phyloP scores from a whole-genome alignment of 176 grass and related monocot genomes.

The Chrysopogon serrulatus region DNA sequence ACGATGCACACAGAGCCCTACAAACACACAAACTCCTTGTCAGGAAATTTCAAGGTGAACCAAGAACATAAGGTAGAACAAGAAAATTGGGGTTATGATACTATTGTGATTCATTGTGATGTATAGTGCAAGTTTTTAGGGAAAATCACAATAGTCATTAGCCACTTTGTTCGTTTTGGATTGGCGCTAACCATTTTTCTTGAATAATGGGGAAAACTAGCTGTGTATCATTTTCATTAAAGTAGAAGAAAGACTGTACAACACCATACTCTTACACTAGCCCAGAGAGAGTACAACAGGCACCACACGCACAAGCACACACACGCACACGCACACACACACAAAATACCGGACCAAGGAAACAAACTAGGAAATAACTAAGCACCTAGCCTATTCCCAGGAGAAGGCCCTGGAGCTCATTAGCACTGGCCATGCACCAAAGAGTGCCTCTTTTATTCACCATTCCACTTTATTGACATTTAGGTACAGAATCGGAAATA shows the following conservation, averaged over 20 bases:
- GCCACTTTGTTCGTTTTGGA: not conserved
- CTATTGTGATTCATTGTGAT: not conserved
- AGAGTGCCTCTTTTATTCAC: not conserved
- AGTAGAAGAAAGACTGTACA: not conserved
- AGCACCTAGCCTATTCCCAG: too few relatives aligned
- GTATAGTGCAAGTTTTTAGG: not conserved
- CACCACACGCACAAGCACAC: too few relatives aligned
- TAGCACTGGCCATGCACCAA: not conserved
- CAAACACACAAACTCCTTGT: constrained; percentile 24
- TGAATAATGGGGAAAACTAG: not conserved
- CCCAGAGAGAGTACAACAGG: not conserved
- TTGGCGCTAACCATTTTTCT: not conserved
- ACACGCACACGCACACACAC: too few relatives aligned
- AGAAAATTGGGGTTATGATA: not conserved
- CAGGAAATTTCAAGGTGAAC: constrained; percentile 3
- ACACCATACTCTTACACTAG: not conserved
- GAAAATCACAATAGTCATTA: not conserved
- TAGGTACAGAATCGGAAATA: not conserved
- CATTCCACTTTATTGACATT: not conserved
- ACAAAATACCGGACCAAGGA: not conserved
- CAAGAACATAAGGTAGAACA: constrained; percentile 24
- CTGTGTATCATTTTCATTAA: not conserved
- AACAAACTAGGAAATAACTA: not conserved
- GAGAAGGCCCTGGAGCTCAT: not conserved
- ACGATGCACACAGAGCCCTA: constrained; percentile 90